phyloP scores from a whole-genome alignment of 306 rosid species.

The Luffa acutangula region DNA sequence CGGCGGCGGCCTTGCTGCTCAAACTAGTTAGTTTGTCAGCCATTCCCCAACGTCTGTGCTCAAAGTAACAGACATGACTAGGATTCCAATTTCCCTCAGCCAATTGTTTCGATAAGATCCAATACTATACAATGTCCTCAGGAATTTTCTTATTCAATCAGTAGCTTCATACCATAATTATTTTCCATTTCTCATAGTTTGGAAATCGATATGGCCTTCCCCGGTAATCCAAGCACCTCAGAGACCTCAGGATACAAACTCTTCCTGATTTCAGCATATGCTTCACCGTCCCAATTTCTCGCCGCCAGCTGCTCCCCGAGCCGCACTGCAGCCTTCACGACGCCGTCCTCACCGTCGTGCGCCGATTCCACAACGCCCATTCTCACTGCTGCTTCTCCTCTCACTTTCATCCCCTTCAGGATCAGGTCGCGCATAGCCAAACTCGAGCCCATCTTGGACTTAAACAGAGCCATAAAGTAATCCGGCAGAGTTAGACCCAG shows the following conservation, averaged over 20 bases:
- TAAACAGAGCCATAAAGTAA: slow-evolving; percentile 34
- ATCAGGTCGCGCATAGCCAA: slow-evolving; percentile 31
- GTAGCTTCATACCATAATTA: neutral
- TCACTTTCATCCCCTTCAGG: slow-evolving; percentile 34
- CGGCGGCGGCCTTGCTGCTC: neutral
- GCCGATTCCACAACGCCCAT: slow-evolving; percentile 53
- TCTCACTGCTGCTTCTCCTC: slow-evolving; percentile 39
- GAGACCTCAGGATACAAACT: slow-evolving; percentile 45
- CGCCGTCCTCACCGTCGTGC: slow-evolving; percentile 32
- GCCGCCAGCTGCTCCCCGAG: slow-evolving; percentile 31
- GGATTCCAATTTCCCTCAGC: neutral
- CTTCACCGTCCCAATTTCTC: slow-evolving; percentile 47
- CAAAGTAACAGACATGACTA: neutral
- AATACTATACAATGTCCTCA: neutral
- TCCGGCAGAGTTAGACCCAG: slow-evolving; percentile 45
- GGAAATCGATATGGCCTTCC: slow-evolving; percentile 1
- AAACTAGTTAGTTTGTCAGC: too few relatives aligned
- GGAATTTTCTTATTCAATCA: neutral
- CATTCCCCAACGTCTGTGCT: too few relatives aligned
- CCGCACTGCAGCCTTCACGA: slow-evolving; percentile 33
- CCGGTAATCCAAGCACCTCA: slow-evolving; percentile 25
- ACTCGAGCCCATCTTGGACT: slow-evolving; percentile 32
- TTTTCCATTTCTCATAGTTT: slow-evolving; percentile 26
- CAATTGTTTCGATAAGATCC: neutral
- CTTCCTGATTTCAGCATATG: slow-evolving; percentile 56